These are phyloP conservation scores for Spergularia azorica DNA, from an alignment of 179 eudicot genomes.

Conservation along the genomic window DNA sequence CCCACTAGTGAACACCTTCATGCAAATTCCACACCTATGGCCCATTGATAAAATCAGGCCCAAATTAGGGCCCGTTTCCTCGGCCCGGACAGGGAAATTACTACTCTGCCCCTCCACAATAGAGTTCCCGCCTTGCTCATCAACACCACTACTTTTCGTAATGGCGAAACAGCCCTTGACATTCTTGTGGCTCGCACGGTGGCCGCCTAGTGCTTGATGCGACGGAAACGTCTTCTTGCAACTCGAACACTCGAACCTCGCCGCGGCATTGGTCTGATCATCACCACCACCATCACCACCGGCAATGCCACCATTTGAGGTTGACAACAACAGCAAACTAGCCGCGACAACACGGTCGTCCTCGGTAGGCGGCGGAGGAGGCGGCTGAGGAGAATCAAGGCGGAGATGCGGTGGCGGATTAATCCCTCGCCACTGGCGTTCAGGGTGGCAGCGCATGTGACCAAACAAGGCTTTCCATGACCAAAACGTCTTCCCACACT, in stretches of 20 bases:
- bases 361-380: background rate
- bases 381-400: background rate
- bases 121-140: conserved; percentile 7
- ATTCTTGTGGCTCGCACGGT: conserved; percentile 85
- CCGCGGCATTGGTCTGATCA: background rate
- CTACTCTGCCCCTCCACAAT: conserved; percentile 17
- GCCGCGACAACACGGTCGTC: conserved; percentile 70
- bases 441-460: conserved; percentile 99
- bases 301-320: no score
- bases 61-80: conserved; percentile 18
- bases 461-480: conserved; percentile 90
- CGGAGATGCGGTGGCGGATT: conserved; percentile 72
- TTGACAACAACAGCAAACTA: conserved; percentile 43
- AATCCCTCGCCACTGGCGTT: conserved; percentile 95
- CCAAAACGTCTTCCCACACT: conserved; percentile 86
- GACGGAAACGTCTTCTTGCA: conserved; percentile 84
- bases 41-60: conserved; percentile 38
- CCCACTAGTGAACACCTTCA: conserved; percentile 71
- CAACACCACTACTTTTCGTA: conserved; percentile 29
- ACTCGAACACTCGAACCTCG: conserved; percentile 70
- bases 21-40: conserved; percentile 60
- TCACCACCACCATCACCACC: no score
- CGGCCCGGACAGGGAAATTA: background rate
- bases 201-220: conserved; percentile 85
- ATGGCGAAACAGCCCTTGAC: conserved; percentile 83